phyloP scores from a whole-genome alignment of 306 rosid genomes.

The Ormosia emarginata region DNA sequence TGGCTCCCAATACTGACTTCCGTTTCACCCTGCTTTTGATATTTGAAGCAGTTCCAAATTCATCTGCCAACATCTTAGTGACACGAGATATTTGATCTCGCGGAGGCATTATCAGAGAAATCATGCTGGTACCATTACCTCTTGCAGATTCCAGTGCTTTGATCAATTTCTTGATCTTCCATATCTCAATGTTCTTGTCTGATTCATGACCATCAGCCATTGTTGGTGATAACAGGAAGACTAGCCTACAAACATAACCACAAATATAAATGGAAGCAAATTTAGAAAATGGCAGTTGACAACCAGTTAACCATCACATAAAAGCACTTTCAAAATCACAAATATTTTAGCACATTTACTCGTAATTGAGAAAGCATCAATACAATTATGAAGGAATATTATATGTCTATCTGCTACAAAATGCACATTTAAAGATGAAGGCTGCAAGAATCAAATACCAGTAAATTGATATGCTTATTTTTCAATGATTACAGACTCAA shows the following conservation, averaged over 20 bases:
- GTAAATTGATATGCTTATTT: background rate
- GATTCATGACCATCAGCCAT: conserved; percentile 85
- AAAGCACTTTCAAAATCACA: background rate
- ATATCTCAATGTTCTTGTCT: conserved; percentile 88
- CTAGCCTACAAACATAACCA: conserved; percentile 22
- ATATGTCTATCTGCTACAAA: background rate
- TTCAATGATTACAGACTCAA: background rate
- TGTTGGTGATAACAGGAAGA: background rate
- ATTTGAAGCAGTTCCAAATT: conserved; percentile 92
- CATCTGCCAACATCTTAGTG: conserved; percentile 94
- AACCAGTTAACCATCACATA: background rate
- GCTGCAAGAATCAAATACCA: background rate
- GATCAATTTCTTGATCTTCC: conserved; percentile 92
- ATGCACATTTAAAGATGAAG: background rate
- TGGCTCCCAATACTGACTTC: conserved; percentile 84
- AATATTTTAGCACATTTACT: background rate
- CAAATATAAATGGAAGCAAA: background rate
- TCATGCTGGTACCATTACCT: conserved; percentile 96
- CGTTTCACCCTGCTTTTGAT: conserved; percentile 90
- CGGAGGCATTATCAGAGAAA: conserved; percentile 91
- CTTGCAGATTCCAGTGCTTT: conserved; percentile 85
- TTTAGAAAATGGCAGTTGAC: background rate
- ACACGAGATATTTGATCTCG: conserved; percentile 89
- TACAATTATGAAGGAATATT: background rate
- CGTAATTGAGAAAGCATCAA: background rate